phyloP scores from a whole-genome alignment of 805 yeast genomes.

The Sugiyamaella chiloensis region DNA sequence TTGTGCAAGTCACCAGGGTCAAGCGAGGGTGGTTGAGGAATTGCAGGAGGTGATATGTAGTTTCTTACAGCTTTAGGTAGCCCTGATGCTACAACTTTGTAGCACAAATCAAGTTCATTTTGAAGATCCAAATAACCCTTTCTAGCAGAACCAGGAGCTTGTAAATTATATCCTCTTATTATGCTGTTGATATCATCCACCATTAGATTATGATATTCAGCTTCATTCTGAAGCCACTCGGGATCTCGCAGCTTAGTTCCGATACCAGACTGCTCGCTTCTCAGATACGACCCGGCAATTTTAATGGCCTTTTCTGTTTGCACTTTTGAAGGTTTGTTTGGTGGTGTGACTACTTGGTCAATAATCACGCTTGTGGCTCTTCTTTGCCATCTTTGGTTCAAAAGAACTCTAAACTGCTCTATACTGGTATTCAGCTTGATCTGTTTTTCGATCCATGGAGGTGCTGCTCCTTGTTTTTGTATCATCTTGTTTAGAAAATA shows the following conservation, averaged over 20 bases:
- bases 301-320: neutral
- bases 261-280: neutral
- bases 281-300: conserved; percentile 20
- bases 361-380: conserved; percentile 8
- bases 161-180: conserved; percentile 57
- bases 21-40: neutral
- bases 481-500: conserved; percentile 77
- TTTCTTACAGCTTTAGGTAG: conserved; percentile 17
- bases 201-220: conserved; percentile 34
- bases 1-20: conserved; percentile 1
- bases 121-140: conserved; percentile 48
- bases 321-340: neutral
- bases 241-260: conserved; percentile 12
- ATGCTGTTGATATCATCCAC: conserved; percentile 45
- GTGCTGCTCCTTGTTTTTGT: conserved; percentile 67
- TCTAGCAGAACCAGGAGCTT: conserved; percentile 61
- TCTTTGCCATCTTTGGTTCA: conserved; percentile 17
- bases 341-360: neutral
- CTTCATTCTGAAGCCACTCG: conserved; percentile 41
- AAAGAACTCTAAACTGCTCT: conserved; percentile 43
- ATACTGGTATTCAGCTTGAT: conserved; percentile 51
- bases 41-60: neutral
- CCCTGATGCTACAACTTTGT: conserved; percentile 33
- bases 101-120: conserved; percentile 43
- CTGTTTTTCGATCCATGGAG: conserved; percentile 90